Percentiles rank a stretch among this genome's conserved stretches.
Evolutionary conservation across 2,329 filamentous ascomycete species (phyloP).

Genomic region (Chalara sp.): DNA sequence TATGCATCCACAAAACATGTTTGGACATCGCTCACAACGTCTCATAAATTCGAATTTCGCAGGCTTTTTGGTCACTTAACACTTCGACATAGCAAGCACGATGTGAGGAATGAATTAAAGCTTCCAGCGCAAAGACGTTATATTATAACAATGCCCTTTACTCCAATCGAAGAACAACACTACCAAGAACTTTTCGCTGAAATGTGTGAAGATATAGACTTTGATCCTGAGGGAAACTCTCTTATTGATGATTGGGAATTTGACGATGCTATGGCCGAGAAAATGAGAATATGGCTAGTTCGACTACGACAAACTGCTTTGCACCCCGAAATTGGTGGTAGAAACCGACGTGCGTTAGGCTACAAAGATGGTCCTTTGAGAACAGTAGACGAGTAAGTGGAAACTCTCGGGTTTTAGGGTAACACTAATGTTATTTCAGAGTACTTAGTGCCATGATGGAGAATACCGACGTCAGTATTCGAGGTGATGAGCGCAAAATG

Average conservation of each 20-base stretch:
- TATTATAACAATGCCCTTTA: slow-evolving; percentile 86
- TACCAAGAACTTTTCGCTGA: slow-evolving; percentile 70
- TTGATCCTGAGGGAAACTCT: slow-evolving; percentile 47
- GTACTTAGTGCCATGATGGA: slow-evolving; percentile 67
- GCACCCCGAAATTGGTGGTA: slow-evolving; percentile 73
- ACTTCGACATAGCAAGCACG: slow-evolving; percentile 78
- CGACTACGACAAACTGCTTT: slow-evolving; percentile 76
- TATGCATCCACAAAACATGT: slow-evolving; percentile 56
- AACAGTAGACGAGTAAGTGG: slow-evolving; percentile 60
- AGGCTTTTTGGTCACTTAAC: slow-evolving; percentile 65
- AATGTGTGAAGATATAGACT: slow-evolving; percentile 63
- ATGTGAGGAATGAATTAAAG: slow-evolving; percentile 69
- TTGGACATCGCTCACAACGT: slow-evolving; percentile 61
- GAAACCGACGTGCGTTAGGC: slow-evolving; percentile 57
- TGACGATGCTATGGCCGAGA: slow-evolving; percentile 47
- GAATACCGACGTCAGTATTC: slow-evolving; percentile 62
- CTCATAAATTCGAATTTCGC: slow-evolving; percentile 58
- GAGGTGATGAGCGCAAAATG: slow-evolving; percentile 61
- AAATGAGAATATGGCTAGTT: slow-evolving; percentile 64
- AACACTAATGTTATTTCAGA: too few relatives aligned
- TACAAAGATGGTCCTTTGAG: slow-evolving; percentile 61
- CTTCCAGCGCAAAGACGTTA: slow-evolving; percentile 80
- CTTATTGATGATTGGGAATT: slow-evolving; percentile 56
- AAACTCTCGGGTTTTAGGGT: too few relatives aligned
- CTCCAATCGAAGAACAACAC: slow-evolving; percentile 82